Conservation (phyloP, 108 stramenopile species). For the Skeletonema marinoi region DNA sequence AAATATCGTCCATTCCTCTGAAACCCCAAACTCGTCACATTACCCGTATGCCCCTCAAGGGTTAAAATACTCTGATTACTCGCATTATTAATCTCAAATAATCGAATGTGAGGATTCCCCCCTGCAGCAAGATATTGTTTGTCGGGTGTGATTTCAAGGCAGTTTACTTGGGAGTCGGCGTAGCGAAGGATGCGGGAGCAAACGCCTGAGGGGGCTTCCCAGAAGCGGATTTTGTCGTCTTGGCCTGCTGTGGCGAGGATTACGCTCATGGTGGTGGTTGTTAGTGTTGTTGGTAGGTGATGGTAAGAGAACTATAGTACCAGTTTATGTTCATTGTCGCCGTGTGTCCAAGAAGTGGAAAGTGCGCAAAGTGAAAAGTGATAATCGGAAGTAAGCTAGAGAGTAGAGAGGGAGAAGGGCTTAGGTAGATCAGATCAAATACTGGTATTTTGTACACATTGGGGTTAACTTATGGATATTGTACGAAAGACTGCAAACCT, state of each 20-base stretch:
- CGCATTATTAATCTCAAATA: constrained; percentile 83
- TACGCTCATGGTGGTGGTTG: constrained; percentile 77
- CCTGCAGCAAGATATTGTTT: constrained; percentile 95
- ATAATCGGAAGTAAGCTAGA: too few species aligned
- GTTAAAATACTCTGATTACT: constrained; percentile 70
- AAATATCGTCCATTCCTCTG: constrained; percentile 93
- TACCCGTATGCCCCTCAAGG: constrained; percentile 85
- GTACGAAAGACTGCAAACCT: too few species aligned
- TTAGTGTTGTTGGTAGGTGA: too few species aligned
- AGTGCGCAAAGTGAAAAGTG: too few species aligned
- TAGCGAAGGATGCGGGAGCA: constrained; percentile 90
- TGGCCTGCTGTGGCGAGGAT: constrained; percentile 97
- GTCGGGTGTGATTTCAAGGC: constrained; percentile 95
- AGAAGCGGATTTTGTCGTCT: constrained; percentile 97
- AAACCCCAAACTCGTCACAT: constrained; percentile 96
- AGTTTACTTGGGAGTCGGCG: constrained; percentile 94
- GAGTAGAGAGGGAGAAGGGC: too few species aligned
- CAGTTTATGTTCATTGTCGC: too few species aligned
- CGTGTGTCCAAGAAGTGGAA: too few species aligned
- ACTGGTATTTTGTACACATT: too few species aligned
- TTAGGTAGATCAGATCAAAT: too few species aligned
- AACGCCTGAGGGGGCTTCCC: constrained; percentile 95
- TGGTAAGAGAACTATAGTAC: too few species aligned
- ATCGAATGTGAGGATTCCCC: constrained; percentile 93
- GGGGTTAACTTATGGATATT: too few species aligned